Base-by-base conservation (phyloP, 2,329 filamentous ascomycete species). In the Aspergillus fumigatus region DNA sequence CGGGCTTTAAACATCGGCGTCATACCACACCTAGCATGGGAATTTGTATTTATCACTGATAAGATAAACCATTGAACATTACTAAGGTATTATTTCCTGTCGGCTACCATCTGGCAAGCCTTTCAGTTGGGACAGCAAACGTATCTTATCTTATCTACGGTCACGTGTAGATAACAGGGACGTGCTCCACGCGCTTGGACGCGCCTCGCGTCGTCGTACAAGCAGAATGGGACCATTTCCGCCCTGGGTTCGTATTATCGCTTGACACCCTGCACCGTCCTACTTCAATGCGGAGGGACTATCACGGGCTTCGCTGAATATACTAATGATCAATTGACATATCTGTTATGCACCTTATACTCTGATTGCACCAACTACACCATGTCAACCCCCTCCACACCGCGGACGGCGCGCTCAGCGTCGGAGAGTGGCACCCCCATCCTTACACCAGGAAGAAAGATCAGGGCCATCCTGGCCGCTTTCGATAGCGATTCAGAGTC, bases 401-500 rank as follows among this genome's bases (percentile, higher is more conserved):
- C 71, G 29, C 70, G 64, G 21, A 66, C 69, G 61, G 66, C 68
- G 66, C 70, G 71, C 53, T 66, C 66, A 61, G 62, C 62, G 62
- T 70, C 71, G 23, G 58, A 65, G 11, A 53, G 59, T 3, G 59
- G 61, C 40, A 73, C 72, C 0, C 70, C 72, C 2, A 63, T 75
- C 51, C 67, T 78, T 50, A 77, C 77, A 0, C 77, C 78, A 4
- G 72, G 75, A 51, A 72, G 71, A 54, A 82, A 81, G 63, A 76
- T 81, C 50, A 76, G 76, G 59, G 79, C 78, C 7, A 73, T 81
- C 65, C 70, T 82, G 50, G 78, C 79, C 29, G 71, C 75, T 51
- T 80, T 82, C 47, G 71, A 75, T 51, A 75, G 73, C 54, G 78
- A 79, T 48, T 77, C 73, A 0, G 76, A 80, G 3, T 72, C 75